Base-by-base conservation (phyloP, 2,329 filamentous ascomycete genomes). In the Monosporascus sp. region DNA sequence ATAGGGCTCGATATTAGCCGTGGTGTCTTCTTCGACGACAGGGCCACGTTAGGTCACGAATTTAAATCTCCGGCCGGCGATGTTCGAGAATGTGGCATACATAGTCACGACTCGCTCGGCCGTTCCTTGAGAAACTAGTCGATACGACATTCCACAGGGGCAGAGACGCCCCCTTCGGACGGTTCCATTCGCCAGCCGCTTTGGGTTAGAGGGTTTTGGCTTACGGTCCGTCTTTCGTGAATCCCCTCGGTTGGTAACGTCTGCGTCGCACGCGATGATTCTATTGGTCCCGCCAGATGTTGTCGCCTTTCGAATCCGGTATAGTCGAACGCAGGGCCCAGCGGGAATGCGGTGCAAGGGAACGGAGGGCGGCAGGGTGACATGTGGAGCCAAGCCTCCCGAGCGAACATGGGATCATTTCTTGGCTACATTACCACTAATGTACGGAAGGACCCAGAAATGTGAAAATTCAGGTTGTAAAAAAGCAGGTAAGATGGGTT, bases 301-400 rank as follows among this genome's bases (percentile, higher is more conserved):
- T 50, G 54, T 53, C 51, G 58, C 47, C 51, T 47, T 53, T 60
- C 56, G 50, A 61, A 61, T 63, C 53, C 60, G 56, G 60, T 62
- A 58, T 55, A 57, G 55, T 55, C 55, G 40, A 54, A 55, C 53
- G 56, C 55, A 57, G 53, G 50, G 53, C 58, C 55, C 53, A 60
- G 59, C 61, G 63, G 63, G 55, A 65, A 63, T 62, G 60, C 60
- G 58, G 58, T 53, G 57, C 59, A 56, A 62, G 59, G 60, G 59
- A 57, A 26, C 43, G 49, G 53, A 55, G 48, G 46, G 31, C 27
- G 27, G 31, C 44, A 50, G n/a, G 48, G 55, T 27, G 48, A 48
- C 43, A 31, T 31, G 43, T 46, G 43, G 43, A 46, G 43, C 43
- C 43, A 46, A 46, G 43, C 43, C 43, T 46, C 43, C 43, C 43